Percentiles rank a stretch among this genome's conserved stretches.
These are phyloP conservation scores for Phytophthora sansomeana DNA, from an alignment of 352 stramenopile genomes.

Conservation along the genomic window DNA sequence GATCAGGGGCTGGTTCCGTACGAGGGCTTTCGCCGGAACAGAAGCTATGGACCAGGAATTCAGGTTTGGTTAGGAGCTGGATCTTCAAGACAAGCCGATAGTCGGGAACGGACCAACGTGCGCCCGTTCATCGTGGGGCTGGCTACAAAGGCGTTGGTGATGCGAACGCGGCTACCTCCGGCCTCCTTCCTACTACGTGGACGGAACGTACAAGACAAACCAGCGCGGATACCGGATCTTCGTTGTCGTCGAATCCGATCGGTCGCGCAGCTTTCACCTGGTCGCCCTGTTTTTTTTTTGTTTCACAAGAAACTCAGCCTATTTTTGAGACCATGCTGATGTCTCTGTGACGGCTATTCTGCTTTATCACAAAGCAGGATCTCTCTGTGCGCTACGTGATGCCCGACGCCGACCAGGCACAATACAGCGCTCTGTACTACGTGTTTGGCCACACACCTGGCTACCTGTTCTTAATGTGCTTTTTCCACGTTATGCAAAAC, in stretches of 20 bases:
- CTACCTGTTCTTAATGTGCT: too few relatives aligned
- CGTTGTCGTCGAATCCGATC: not conserved
- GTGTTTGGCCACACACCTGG: too few relatives aligned
- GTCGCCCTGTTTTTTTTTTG: not conserved
- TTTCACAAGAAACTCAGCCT: not conserved
- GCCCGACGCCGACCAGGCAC: too few relatives aligned
- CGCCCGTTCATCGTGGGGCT: not conserved
- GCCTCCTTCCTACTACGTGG: not conserved
- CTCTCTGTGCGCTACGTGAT: too few relatives aligned
- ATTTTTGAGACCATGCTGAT: not conserved
- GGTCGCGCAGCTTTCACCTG: not conserved
- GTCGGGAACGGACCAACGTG: not conserved
- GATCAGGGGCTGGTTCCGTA: not conserved
- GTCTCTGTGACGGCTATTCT: not conserved
- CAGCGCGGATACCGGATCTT: not conserved
- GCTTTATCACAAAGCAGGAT: too few relatives aligned
- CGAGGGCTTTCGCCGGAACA: not conserved
- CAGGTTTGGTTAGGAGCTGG: not conserved
- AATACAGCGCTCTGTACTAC: too few relatives aligned
- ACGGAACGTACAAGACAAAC: not conserved
- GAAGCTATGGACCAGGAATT: not conserved
- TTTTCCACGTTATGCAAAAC: constrained; percentile 28
- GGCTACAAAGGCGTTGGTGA: not conserved
- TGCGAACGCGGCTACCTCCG: not conserved
- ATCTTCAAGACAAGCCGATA: not conserved